Evolutionary conservation across 257 asterid species (phyloP).

Genomic region (Scutellaria galericulata): DNA sequence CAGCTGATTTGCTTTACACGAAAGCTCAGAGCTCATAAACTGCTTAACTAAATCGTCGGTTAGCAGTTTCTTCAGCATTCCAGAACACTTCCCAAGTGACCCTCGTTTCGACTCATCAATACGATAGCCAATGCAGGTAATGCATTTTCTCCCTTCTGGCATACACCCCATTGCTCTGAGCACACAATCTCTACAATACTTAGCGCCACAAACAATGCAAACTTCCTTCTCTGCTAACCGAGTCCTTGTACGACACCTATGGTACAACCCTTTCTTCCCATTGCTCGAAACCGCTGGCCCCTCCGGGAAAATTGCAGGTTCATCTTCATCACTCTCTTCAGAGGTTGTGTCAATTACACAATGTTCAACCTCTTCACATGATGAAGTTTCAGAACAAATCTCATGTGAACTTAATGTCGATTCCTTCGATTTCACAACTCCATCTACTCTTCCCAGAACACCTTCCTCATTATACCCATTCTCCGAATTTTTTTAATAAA

Average conservation of each 20-base stretch:
- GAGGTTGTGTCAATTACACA: conserved; percentile 31
- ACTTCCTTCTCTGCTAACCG: conserved; percentile 69
- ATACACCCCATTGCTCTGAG: conserved; percentile 93
- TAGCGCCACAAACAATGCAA: conserved; percentile 85
- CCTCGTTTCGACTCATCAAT: conserved; percentile 68
- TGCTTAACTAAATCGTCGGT: conserved; percentile 47
- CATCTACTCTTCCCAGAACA: conserved; percentile 2
- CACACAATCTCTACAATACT: conserved; percentile 76
- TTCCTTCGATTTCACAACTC: conserved; percentile 20
- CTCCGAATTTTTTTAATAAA: conserved; percentile 14
- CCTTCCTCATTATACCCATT: conserved; percentile 7
- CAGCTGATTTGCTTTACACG: conserved; percentile 72
- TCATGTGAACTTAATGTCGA: conserved; percentile 37
- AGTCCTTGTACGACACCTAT: conserved; percentile 60
- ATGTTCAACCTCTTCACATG: conserved; percentile 39
- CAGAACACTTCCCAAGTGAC: conserved; percentile 73
- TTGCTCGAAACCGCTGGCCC: conserved; percentile 50
- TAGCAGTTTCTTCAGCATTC: conserved; percentile 66
- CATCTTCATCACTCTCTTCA: conserved; percentile 47
- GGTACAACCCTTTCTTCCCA: conserved; percentile 65
- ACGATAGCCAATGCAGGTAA: conserved; percentile 67
- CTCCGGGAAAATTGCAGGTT: conserved; percentile 33
- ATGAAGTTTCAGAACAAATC: conserved; percentile 38
- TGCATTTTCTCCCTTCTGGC: conserved; percentile 96
- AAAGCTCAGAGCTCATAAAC: conserved; percentile 60